Conservation (phyloP, 1,139 yeast genomes). For the Debaryomyces fabryi region DNA sequence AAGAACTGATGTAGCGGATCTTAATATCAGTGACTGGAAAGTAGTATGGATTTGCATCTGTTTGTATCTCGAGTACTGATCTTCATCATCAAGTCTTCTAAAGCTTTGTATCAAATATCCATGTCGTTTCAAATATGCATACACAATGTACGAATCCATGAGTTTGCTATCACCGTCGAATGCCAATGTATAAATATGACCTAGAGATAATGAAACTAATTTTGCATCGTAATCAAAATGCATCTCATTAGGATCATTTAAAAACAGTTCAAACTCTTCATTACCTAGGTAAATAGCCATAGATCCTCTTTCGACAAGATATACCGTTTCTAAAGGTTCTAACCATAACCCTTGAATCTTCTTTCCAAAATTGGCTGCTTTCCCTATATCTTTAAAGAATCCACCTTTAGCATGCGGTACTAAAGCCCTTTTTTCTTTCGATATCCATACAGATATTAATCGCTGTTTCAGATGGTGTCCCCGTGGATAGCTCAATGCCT, state of each 20-base stretch:
- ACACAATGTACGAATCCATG: constrained; percentile 67
- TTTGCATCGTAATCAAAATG: constrained; percentile 28
- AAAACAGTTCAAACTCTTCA: constrained; percentile 19
- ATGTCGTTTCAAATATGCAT: constrained; percentile 71
- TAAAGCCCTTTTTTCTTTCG: constrained; percentile 40
- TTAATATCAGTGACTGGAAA: not conserved
- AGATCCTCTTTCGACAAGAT: constrained; percentile 83
- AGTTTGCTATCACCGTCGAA: constrained; percentile 42
- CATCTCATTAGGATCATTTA: constrained; percentile 20
- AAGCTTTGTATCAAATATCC: constrained; percentile 70
- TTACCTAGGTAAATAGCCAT: constrained; percentile 53
- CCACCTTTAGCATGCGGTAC: constrained; percentile 70
- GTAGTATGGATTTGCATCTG: not conserved
- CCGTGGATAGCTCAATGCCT: constrained; percentile 61
- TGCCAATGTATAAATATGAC: constrained; percentile 63
- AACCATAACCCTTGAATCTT: constrained; percentile 46
- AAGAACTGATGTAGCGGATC: not conserved
- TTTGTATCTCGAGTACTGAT: constrained; percentile 14
- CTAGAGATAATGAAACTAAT: constrained; percentile 56
- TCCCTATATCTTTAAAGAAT: constrained; percentile 75
- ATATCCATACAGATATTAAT: constrained; percentile 51
- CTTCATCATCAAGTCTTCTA: constrained; percentile 11
- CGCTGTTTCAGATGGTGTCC: constrained; percentile 57
- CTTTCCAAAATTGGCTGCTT: constrained; percentile 31
- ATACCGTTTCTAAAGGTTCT: constrained; percentile 68